Evolutionary conservation across 2,329 filamentous ascomycete genomes (phyloP).

Genomic region (Fusarium odoratissimum): DNA sequence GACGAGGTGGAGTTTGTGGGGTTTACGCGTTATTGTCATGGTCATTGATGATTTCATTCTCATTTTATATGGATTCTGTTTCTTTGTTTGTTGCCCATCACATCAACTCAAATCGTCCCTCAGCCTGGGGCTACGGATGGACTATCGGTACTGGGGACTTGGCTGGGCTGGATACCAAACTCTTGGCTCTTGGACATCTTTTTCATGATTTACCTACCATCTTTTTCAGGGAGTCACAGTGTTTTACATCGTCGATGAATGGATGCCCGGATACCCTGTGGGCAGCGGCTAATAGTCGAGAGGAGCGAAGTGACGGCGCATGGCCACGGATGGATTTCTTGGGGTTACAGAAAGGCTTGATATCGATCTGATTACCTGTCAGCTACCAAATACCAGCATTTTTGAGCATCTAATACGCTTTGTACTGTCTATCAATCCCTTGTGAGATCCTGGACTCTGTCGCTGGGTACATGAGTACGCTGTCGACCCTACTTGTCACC

Average conservation of each 20-base stretch:
- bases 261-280: conserved; percentile 44
- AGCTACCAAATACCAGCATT: conserved; percentile 23
- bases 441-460: conserved; percentile 2
- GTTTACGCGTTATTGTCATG: conserved; percentile 33
- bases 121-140: conserved; percentile 34
- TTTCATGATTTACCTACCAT: conserved; percentile 36
- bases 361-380: conserved; percentile 35
- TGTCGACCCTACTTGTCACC: background rate
- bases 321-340: conserved; percentile 30
- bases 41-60: conserved; percentile 9
- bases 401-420: background rate
- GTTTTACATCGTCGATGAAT: conserved; percentile 44
- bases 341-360: conserved; percentile 29
- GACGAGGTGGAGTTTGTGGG: conserved; percentile 44
- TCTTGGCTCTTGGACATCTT: conserved; percentile 25
- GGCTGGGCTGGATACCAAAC: conserved; percentile 37
- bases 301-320: conserved; percentile 27
- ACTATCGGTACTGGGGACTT: conserved; percentile 23
- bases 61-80: conserved; percentile 26
- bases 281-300: conserved; percentile 44
- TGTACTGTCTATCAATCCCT: background rate
- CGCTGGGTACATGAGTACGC: background rate
- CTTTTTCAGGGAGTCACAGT: conserved; percentile 34
- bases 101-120: conserved; percentile 17
- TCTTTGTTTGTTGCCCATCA: conserved; percentile 6